phyloP scores from a whole-genome alignment of 495 filamentous ascomycete species.

The Trichoderma gamsii region DNA sequence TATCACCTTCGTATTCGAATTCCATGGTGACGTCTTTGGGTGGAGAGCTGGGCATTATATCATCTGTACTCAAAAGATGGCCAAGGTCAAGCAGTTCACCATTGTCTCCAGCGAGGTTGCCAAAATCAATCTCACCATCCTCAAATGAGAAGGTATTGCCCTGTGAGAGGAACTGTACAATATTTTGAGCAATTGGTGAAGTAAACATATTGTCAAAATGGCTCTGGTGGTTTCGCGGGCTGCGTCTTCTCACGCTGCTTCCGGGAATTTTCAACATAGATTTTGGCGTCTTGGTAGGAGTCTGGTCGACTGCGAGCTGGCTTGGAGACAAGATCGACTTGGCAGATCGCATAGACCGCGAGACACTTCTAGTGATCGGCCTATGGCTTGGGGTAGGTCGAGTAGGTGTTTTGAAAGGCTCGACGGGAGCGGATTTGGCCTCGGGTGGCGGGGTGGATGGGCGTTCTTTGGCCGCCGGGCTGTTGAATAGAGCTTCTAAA shows the following conservation, averaged over 20 bases:
- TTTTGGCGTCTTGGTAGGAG: conserved; percentile 30
- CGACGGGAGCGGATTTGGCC: conserved; percentile 48
- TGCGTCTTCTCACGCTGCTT: conserved; percentile 34
- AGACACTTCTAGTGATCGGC: conserved; percentile 51
- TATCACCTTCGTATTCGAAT: conserved; percentile 24
- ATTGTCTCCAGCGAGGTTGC: conserved; percentile 24
- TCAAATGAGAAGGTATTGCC: conserved; percentile 29
- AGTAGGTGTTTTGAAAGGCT: conserved; percentile 50
- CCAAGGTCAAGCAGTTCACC: conserved; percentile 24
- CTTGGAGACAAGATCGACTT: conserved; percentile 32
- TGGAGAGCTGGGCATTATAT: conserved; percentile 49
- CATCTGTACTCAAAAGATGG: conserved; percentile 44
- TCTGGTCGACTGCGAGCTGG: conserved; percentile 23
- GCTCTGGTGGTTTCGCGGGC: conserved; percentile 30
- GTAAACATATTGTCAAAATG: conserved; percentile 32
- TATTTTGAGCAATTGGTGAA: conserved; percentile 54
- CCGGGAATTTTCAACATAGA: conserved; percentile 24
- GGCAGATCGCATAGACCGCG: conserved; percentile 43
- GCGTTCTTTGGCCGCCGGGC: conserved; percentile 32
- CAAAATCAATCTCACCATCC: conserved; percentile 33
- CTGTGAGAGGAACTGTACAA: conserved; percentile 54
- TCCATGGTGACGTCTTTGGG: conserved; percentile 25
- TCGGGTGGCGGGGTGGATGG: conserved; percentile 60
- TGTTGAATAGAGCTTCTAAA: conserved; percentile 54
- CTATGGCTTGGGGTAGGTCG: conserved; percentile 51